phyloP scores from a whole-genome alignment of 345 rosid species.

The Eucalyptus sp. region DNA sequence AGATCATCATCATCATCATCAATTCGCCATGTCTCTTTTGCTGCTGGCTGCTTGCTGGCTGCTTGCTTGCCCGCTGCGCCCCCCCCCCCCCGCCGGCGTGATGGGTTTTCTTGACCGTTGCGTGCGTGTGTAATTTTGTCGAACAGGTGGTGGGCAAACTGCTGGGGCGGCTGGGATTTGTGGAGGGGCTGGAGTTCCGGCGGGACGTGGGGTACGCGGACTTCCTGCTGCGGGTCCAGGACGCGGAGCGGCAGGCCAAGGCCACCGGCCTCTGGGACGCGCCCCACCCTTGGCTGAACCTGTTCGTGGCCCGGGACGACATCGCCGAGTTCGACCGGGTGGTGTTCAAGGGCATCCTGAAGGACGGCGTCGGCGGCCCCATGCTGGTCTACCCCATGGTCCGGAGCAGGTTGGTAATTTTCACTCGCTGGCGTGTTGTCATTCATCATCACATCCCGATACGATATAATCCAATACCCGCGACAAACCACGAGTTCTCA shows the following conservation, averaged over 20 bases:
- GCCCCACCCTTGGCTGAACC: slow-evolving; percentile 95
- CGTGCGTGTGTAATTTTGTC: not conserved
- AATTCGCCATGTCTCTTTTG: not conserved
- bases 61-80: no score
- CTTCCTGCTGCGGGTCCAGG: slow-evolving; percentile 66
- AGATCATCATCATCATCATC: not conserved
- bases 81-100: not conserved
- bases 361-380: slow-evolving; percentile 81
- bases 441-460: not conserved
- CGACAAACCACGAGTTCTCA: not conserved
- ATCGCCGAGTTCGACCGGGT: slow-evolving; percentile 51
- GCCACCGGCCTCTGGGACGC: slow-evolving; percentile 67
- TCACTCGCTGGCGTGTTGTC: no score
- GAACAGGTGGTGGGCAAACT: slow-evolving; percentile 31
- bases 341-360: slow-evolving; percentile 55
- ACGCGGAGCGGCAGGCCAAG: slow-evolving; percentile 42
- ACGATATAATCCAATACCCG: not conserved
- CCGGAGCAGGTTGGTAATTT: slow-evolving; percentile 60
- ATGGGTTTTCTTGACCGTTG: not conserved
- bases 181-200: slow-evolving; percentile 39
- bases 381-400: slow-evolving; percentile 77
- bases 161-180: slow-evolving; percentile 43
- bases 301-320: slow-evolving; percentile 52
- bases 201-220: slow-evolving; percentile 54
- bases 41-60: not conserved